Base-by-base conservation (phyloP, 352 stramenopile species). In the Pythium aquatile region DNA sequence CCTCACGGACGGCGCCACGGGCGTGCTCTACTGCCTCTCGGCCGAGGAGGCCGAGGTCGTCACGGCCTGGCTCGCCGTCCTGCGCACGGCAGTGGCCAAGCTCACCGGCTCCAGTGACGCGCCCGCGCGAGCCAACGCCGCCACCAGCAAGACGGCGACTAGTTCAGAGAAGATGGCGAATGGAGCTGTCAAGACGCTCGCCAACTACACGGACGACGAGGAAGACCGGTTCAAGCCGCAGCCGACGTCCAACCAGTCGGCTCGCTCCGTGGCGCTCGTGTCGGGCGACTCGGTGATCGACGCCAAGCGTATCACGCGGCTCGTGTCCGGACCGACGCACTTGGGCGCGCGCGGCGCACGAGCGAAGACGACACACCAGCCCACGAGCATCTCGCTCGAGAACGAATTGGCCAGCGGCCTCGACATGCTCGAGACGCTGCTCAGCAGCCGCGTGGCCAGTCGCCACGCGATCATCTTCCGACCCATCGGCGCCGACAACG, bases 21-120 rank as follows among this genome's bases (percentile, higher is more conserved):
- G 86, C 35, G 85, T 89, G 37, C 88, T 92, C 75, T 94, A 94
- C 69, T 94, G 86, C 55, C 71, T 94, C 39, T 92, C 82, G 10
- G 78, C 80, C 0, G 86, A 94, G 54, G 86, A 93, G 56, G 82
- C 68, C 2, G 72, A 81, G 11, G 81, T 87, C 9, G 86, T 91
- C 20, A 85, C 75, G 1, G 75, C 86, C 24, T 94, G 86, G 86
- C 79, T 94, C 17, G 69, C 75, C 9, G 81, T 94, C 44, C 72
- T 94, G 32, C 69, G 69, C 13, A 78, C 72, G 9, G 82, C 83
- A 0, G 76, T 93, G 5, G 72, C 79, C 40, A 68, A 69, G 37
- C 49, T 69, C 5, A 60, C 57, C 26, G 65, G 42, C n/a, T 51
- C 44, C 3, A 57, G 46, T 8, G 55, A 67, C 10, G 54, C 58